A percentile compares a stretch with the other conserved stretches of the same genome.
These are phyloP conservation scores for Oropetium thomaeum DNA, from an alignment of 176 grass and related monocot species.

Conservation along the genomic window DNA sequence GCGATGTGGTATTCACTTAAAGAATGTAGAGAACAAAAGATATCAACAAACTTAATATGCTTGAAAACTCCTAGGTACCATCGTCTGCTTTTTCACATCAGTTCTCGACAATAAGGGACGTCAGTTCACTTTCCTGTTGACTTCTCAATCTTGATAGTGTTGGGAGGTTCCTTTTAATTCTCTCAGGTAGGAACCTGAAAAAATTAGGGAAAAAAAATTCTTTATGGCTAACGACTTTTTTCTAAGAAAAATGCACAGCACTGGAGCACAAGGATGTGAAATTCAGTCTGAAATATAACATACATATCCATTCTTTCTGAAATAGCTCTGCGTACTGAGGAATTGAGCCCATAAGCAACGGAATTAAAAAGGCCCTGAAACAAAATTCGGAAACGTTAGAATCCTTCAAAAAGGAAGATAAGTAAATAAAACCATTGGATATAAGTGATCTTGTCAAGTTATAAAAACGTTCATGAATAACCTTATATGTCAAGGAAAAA, in stretches of 20 bases:
- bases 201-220: constrained; percentile 12
- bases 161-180: constrained; percentile 54
- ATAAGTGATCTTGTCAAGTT: not conserved
- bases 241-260: not conserved
- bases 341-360: constrained; percentile 93
- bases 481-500: not conserved
- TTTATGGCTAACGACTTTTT: constrained; percentile 4
- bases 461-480: not conserved
- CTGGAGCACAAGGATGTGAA: not conserved
- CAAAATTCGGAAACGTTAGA: not conserved
- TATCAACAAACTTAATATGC: constrained; percentile 1
- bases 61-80: constrained; percentile 15
- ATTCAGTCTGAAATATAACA: constrained; percentile 27
- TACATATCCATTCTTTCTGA: constrained; percentile 75
- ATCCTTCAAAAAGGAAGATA: not conserved
- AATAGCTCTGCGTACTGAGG: constrained; percentile 85
- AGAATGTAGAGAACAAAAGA: not conserved
- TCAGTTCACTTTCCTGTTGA: constrained; percentile 76
- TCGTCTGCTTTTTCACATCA: constrained; percentile 8
- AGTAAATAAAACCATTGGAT: not conserved
- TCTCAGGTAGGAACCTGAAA: constrained; percentile 81
- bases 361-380: constrained; percentile 89
- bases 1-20: not conserved
- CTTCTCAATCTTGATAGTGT: constrained; percentile 49
- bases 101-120: constrained; percentile 64